Base-by-base conservation (phyloP, 306 rosid genomes). In the Parietaria judaica region DNA sequence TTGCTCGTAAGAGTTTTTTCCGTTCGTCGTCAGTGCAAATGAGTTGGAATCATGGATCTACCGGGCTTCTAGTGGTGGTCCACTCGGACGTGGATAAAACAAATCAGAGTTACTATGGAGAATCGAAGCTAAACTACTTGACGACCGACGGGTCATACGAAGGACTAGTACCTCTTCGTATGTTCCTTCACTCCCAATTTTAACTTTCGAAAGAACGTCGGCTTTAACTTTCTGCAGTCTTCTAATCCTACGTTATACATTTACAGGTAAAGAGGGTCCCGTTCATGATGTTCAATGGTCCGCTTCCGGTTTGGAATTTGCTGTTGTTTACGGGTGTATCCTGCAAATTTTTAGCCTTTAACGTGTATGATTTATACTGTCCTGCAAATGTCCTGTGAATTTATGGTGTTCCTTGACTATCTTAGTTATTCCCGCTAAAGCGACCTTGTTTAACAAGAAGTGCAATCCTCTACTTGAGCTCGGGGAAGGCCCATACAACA, bases 301-400 rank as follows among this genome's bases (percentile, higher is more conserved):
- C 54, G 54, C 63, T 63, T 76, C 94, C 56, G 98, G 96, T 64
- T 73, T 81, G 67, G 88, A 88, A 76, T 91, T 91, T 44, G 85
- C 91, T 39, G 98, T 87, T 72, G 87, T 88, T 67, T 91, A 91
- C 79, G 98, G 96, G 12, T 91, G 98, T 91, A 91, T 91, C 98
- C 98, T 87, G 14, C 16, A 34, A 56, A 23, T 58, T 63, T 4
- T 58, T 58, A 35, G 23, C 49, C 12, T 69, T 63, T 8, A 47
- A n/a, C 23, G 14, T 13, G 35, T 52, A 31, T 65, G 53, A 48
- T 56, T 53, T 6, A 17, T 56, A 60, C 34, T 38, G 66, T 72
- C 47, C 36, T 54, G 45, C 69, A 64, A 57, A 4, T 61, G 36
- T 56, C 43, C 23, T 50, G 37, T 61, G 75, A 60, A 49, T 1